A percentile compares a stretch with the other conserved stretches of the same genome.
Conservation (phyloP, 148 eudicot genomes). For the Simmondsia chinensis region DNA sequence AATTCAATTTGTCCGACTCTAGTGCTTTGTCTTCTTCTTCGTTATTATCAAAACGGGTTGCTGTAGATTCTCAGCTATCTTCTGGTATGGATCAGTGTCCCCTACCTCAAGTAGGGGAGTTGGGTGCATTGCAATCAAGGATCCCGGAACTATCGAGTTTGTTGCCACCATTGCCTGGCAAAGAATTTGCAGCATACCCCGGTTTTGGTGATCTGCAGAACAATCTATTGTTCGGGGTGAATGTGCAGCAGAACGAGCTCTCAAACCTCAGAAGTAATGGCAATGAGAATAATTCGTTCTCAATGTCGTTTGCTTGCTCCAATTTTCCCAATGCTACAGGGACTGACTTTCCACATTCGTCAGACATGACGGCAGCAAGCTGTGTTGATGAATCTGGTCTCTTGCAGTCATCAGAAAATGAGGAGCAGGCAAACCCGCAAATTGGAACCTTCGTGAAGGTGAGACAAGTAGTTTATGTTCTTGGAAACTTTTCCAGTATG, state of each 20-base stretch:
- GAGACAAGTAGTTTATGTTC: conserved; percentile 4
- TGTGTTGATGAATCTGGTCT: conserved; percentile 71
- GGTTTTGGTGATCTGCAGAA: conserved; percentile 55
- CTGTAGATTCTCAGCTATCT: conserved; percentile 45
- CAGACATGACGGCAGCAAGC: conserved; percentile 49
- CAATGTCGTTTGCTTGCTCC: conserved; percentile 50
- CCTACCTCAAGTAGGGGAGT: conserved; percentile 42
- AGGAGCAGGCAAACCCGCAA: conserved; percentile 49
- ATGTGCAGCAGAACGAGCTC: conserved; percentile 58
- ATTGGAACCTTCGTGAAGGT: conserved; percentile 71
- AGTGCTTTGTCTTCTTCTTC: conserved; percentile 40
- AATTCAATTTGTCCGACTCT: conserved; percentile 35
- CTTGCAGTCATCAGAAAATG: conserved; percentile 70
- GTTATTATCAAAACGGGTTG: conserved; percentile 50
- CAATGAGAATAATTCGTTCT: conserved; percentile 36
- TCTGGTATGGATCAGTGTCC: conserved; percentile 27
- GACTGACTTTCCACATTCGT: conserved; percentile 44
- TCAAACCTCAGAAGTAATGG: conserved; percentile 34
- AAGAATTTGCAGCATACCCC: conserved; percentile 50
- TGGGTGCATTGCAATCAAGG: conserved; percentile 35
- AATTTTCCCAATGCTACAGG: conserved; percentile 40
- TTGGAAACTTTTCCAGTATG: neutral
- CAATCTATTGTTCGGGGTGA: conserved; percentile 54
- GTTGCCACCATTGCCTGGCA: conserved; percentile 73
- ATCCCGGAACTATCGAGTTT: conserved; percentile 40